Percentiles rank a stretch among this genome's conserved stretches.
Evolutionary conservation across 179 eudicot genomes (phyloP).

Genomic region (Beta corolliflora): DNA sequence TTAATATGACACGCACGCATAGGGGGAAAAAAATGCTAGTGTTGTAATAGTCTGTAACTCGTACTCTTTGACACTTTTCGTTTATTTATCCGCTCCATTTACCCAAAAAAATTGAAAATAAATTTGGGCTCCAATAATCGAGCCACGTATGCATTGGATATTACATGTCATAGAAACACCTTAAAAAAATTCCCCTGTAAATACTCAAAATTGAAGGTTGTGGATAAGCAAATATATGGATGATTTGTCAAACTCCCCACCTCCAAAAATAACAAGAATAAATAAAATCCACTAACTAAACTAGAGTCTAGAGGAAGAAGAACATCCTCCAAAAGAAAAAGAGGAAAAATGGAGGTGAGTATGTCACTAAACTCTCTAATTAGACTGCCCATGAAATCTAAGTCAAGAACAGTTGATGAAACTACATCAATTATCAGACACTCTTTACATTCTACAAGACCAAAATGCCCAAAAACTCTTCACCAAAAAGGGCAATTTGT

Average conservation of each 20-base stretch:
- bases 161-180: not conserved
- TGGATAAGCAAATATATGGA: slow-evolving; percentile 37
- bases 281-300: not conserved
- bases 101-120: no score
- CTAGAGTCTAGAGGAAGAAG: no score
- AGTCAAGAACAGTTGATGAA: slow-evolving; percentile 43
- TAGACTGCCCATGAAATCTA: slow-evolving; percentile 50
- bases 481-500: slow-evolving; percentile 32
- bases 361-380: slow-evolving; percentile 74
- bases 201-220: not conserved
- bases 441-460: slow-evolving; percentile 45
- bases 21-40: no score
- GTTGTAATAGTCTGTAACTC: no score
- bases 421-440: slow-evolving; percentile 38
- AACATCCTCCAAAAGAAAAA: no score
- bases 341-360: slow-evolving; percentile 59
- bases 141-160: not conserved
- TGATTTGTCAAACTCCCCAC: slow-evolving; percentile 35
- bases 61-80: no score
- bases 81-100: no score
- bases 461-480: slow-evolving; percentile 24
- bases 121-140: not conserved
- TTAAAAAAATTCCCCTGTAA: not conserved
- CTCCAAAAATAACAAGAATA: slow-evolving; percentile 22
- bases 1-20: no score